A percentile compares a stretch with the other conserved stretches of the same genome.
These are phyloP conservation scores for Arabis hirsuta DNA, from an alignment of 345 rosid genomes.

Conservation along the genomic window DNA sequence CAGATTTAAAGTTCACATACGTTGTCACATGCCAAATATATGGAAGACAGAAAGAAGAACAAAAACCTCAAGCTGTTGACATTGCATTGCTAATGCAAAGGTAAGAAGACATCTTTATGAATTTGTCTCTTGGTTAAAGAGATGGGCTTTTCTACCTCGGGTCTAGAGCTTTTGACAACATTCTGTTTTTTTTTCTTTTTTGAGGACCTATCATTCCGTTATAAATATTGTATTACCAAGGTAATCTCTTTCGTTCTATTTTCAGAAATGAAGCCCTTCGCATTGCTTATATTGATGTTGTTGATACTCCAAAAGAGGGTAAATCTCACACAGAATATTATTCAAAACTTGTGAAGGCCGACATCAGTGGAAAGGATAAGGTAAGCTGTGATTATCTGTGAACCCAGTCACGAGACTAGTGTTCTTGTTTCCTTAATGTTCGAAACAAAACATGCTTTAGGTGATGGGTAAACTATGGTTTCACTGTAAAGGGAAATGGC, in stretches of 20 bases:
- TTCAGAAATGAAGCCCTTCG: constrained; percentile 98
- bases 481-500: constrained; percentile 7
- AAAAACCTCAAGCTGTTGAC: constrained; percentile 90
- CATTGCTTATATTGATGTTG: constrained; percentile 91
- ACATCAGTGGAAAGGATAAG: constrained; percentile 96
- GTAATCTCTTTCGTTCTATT: constrained; percentile 33
- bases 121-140: constrained; percentile 12
- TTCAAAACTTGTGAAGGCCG: constrained; percentile 97
- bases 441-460: constrained; percentile 22
- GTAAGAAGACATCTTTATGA: constrained; percentile 45
- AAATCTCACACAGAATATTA: constrained; percentile 72
- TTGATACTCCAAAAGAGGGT: constrained; percentile 79
- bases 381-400: constrained; percentile 46
- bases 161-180: constrained; percentile 21
- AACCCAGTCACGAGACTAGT: constrained; percentile 26
- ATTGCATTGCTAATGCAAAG: constrained; percentile 94
- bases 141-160: constrained; percentile 7
- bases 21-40: constrained; percentile 97
- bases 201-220: neutral
- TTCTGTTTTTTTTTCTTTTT: neutral
- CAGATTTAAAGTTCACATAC: constrained; percentile 91
- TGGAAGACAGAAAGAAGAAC: constrained; percentile 96
- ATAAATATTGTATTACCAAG: constrained; percentile 22
- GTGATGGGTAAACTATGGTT: constrained; percentile 24
- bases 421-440: constrained; percentile 29